phyloP scores from a whole-genome alignment of 139 green algal genomes.

The Chlorella sorokiniana region DNA sequence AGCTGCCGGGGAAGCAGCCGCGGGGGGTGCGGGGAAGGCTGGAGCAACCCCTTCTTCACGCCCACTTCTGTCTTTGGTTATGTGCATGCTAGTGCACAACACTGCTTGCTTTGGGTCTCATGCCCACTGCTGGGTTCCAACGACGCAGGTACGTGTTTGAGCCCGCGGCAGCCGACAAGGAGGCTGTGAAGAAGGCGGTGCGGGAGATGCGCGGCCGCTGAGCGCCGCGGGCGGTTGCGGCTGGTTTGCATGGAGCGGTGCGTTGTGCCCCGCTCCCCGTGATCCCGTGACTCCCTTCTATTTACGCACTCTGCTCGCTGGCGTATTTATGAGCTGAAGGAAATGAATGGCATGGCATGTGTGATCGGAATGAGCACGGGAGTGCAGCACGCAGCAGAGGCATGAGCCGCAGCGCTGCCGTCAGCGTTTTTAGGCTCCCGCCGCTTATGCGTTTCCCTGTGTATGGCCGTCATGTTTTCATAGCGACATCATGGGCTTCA shows the following conservation, averaged over 20 bases:
- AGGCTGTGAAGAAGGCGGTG: constrained; percentile 52
- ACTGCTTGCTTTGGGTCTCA: neutral
- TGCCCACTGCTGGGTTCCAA: neutral
- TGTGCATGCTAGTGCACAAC: too few relatives aligned
- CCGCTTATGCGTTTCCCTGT: too few relatives aligned
- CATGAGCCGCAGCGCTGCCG: neutral
- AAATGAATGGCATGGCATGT: neutral
- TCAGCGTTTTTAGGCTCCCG: neutral
- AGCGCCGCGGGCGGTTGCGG: neutral
- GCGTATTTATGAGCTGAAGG: neutral
- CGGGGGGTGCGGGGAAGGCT: neutral
- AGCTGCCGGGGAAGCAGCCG: neutral
- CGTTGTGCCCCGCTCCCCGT: neutral
- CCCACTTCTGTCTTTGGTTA: too few relatives aligned
- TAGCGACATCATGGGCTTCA: neutral
- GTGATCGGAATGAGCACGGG: neutral
- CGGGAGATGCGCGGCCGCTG: constrained; percentile 66
- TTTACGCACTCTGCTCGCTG: neutral
- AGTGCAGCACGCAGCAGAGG: neutral
- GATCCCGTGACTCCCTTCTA: neutral
- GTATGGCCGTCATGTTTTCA: neutral
- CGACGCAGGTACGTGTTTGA: constrained; percentile 57
- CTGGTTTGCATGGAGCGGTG: too few relatives aligned
- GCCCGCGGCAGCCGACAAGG: constrained; percentile 51
- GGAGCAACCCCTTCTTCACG: too few relatives aligned